Evolutionary conservation across 306 rosid species (phyloP).

Genomic region (Lablab purpureus): DNA sequence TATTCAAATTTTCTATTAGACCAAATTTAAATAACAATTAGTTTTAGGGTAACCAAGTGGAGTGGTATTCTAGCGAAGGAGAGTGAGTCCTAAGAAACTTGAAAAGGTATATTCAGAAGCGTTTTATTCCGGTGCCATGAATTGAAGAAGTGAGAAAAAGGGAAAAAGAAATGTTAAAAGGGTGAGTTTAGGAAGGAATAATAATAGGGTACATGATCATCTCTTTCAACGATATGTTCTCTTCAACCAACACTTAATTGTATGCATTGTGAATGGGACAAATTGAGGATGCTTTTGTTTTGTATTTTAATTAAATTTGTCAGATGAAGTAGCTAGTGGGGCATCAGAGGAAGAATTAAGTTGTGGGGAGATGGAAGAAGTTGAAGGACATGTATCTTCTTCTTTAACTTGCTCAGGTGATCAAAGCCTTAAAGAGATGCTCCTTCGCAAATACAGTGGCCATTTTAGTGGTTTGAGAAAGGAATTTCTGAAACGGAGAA

Average conservation of each 20-base stretch:
- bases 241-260: not conserved
- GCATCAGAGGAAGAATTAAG: conserved; percentile 52
- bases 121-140: not conserved
- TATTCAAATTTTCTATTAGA: too few relatives aligned
- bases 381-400: conserved; percentile 37
- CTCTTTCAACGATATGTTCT: not conserved
- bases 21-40: too few relatives aligned
- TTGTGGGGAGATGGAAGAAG: conserved; percentile 54
- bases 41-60: not conserved
- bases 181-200: not conserved
- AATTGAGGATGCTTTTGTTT: not conserved
- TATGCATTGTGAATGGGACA: not conserved
- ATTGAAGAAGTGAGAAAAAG: not conserved
- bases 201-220: not conserved
- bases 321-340: conserved; percentile 45
- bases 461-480: conserved; percentile 65
- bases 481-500: conserved; percentile 67
- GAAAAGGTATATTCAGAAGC: not conserved
- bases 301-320: not conserved
- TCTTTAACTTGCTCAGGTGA: conserved; percentile 37
- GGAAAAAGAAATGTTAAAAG: not conserved
- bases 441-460: conserved; percentile 75
- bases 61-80: not conserved
- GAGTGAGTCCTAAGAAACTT: not conserved
- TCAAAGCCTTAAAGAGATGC: conserved; percentile 66